Evolutionary conservation across 139 green algal genomes (phyloP), one percentile per base, ranked within the genome.

Genomic region (Coelastrella sp.): DNA sequence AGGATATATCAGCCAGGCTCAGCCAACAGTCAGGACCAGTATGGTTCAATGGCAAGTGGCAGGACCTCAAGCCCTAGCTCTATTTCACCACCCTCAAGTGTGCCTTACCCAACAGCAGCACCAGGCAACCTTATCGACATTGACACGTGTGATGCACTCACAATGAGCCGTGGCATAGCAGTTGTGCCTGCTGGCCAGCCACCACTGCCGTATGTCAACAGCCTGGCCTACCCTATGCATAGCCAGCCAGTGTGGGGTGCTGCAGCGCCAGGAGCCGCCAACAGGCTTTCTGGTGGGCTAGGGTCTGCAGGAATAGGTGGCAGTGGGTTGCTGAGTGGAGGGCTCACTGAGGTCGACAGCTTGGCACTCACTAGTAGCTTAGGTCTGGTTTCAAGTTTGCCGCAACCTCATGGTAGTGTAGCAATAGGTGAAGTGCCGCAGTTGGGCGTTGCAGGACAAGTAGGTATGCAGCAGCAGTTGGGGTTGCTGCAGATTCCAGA

Each of bases 351-450:
- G 75, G 75, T 82, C 23, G 53, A 82, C 3, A 82, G 75, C 35
- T 17, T 82, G 7, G 75, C 75, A 43, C n/a, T 82, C 5, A 82
- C 75, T 4, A 71, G 50, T 5, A 82, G 75, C 53, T 45, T 82
- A 30, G 53, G 53, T 1, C 75, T 82, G 13, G 75, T 82, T 30
- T 82, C 75, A 2, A 45, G 25, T 25, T 21, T 82, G 21, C 75
- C 75, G 1, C 75, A 82, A 35, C 75, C 66, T 45, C 34, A 21
- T 38, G 66, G 75, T 35, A 43, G 75, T 13, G 35, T 53, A 19
- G 75, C 53, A 71, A 1, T 41, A 21, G 62, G 62, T 27, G 43
- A 79, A 3, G 32, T 30, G 19, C 73, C 50, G 73, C 73, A 81
- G 48, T 48, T 67, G 48, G 71, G n/a, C 27, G 15, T 79, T 27